Evolutionary conservation across 2,329 filamentous ascomycete genomes (phyloP).

Genomic region (Biscogniauxia mediterranea): DNA sequence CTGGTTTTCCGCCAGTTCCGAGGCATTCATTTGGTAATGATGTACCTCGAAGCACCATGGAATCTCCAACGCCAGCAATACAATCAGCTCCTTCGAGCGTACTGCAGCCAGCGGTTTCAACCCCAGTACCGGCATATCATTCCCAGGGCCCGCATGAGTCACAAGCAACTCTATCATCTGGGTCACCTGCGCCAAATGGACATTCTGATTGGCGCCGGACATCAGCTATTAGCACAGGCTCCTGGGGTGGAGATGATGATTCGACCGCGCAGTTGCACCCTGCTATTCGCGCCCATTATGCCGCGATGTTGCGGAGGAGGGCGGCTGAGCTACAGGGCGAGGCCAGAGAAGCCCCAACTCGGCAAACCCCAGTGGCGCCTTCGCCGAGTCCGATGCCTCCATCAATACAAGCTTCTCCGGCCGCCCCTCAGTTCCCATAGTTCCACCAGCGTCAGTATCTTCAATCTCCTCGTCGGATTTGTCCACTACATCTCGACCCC

Average conservation of each 20-base stretch:
- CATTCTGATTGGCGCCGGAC: slow-evolving; percentile 6
- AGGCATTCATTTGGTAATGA: slow-evolving; percentile 17
- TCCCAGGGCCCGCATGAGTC: slow-evolving; percentile 1
- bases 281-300: slow-evolving; percentile 32
- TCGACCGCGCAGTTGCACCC: slow-evolving; percentile 27
- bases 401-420: neutral
- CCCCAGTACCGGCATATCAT: neutral
- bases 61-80: slow-evolving; percentile 1
- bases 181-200: slow-evolving; percentile 3
- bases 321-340: slow-evolving; percentile 15
- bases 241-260: slow-evolving; percentile 14
- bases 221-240: slow-evolving; percentile 4
- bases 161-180: slow-evolving; percentile 6
- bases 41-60: slow-evolving; percentile 1
- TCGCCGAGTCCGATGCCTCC: slow-evolving; percentile 1
- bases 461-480: slow-evolving; percentile 1
- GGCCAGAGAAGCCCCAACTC: neutral
- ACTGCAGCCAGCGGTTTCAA: neutral
- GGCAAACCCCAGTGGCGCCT: neutral
- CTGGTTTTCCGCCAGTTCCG: slow-evolving; percentile 12
- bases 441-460: neutral
- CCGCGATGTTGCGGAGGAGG: slow-evolving; percentile 28
- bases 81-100: slow-evolving; percentile 2
- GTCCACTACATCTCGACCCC: slow-evolving; percentile 11
- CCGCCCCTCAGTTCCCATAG: neutral